phyloP scores from a whole-genome alignment of 805 yeast genomes.

The Candida coquimbonensis region DNA sequence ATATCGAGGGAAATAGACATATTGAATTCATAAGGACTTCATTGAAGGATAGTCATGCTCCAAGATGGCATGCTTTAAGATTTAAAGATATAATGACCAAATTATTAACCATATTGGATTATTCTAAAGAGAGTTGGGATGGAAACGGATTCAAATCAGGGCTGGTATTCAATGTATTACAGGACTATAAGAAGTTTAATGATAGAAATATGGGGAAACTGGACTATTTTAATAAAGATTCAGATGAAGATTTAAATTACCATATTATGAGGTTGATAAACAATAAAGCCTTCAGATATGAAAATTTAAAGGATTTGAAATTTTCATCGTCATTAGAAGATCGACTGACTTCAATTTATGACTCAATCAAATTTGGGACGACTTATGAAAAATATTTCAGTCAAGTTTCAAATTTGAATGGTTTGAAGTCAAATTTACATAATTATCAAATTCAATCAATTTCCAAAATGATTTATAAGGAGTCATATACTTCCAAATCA shows the following conservation, averaged over 20 bases:
- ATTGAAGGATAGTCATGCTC: constrained; percentile 28
- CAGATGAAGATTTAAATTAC: constrained; percentile 14
- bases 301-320: background rate
- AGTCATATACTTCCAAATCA: constrained; percentile 28
- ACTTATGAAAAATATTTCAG: constrained; percentile 6
- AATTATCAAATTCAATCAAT: constrained; percentile 56
- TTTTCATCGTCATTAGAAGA: constrained; percentile 6
- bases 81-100: constrained; percentile 28
- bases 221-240: constrained; percentile 3
- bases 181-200: constrained; percentile 10
- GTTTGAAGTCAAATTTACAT: constrained; percentile 45
- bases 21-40: constrained; percentile 30
- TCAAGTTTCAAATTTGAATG: constrained; percentile 27
- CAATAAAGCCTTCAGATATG: constrained; percentile 11
- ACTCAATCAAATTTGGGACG: constrained; percentile 9
- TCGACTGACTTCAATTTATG: constrained; percentile 12
- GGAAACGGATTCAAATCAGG: background rate
- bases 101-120: constrained; percentile 39
- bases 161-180: constrained; percentile 17
- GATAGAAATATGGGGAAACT: constrained; percentile 12
- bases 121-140: constrained; percentile 31
- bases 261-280: constrained; percentile 32
- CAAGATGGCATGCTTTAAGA: constrained; percentile 27
- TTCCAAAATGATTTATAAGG: constrained; percentile 51
- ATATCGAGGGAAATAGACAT: constrained; percentile 28